These are phyloP conservation scores for Fraxinus platypoda DNA, from an alignment of 305 asterid genomes.

Conservation along the genomic window DNA sequence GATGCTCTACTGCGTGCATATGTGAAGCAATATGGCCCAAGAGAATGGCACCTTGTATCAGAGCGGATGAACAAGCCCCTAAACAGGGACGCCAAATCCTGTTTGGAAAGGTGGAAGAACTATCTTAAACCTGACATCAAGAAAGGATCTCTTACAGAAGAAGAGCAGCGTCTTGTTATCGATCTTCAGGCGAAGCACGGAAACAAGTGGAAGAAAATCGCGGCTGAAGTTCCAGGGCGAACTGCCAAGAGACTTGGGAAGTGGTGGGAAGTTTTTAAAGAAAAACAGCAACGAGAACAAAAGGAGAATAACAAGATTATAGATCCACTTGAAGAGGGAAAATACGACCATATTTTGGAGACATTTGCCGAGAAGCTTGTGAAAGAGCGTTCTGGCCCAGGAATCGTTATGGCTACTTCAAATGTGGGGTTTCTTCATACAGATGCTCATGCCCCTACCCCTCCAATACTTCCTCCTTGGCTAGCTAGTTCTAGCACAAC, in stretches of 20 bases:
- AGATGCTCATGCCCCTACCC: not conserved
- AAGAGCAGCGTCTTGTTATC: slow-evolving; percentile 14
- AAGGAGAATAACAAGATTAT: not conserved
- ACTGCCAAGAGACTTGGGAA: slow-evolving; percentile 13
- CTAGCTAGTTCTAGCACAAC: slow-evolving; percentile 1
- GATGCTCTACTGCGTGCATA: slow-evolving; percentile 1
- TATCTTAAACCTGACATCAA: slow-evolving; percentile 15
- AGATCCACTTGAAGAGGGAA: not conserved
- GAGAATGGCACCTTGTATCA: slow-evolving; percentile 15
- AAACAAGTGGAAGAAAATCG: slow-evolving; percentile 6
- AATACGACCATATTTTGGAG: not conserved
- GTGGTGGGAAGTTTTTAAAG: slow-evolving; percentile 18
- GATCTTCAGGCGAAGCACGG: slow-evolving; percentile 2
- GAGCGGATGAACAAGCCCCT: slow-evolving; percentile 10
- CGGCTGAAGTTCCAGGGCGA: slow-evolving; percentile 11
- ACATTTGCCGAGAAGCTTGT: not conserved
- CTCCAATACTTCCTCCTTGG: not conserved
- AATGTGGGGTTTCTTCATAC: not conserved
- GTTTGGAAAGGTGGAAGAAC: slow-evolving; percentile 14
- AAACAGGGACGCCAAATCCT: slow-evolving; percentile 12
- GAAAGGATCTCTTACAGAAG: slow-evolving; percentile 12
- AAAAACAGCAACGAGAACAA: slow-evolving; percentile 2
- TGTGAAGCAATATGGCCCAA: slow-evolving; percentile 14
- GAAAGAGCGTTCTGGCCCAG: not conserved
- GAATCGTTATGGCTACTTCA: not conserved